Evolutionary conservation across 1,284 basidiomycete species (phyloP), one percentile per base, ranked within the genome.

Genomic region (Grifola frondosa): DNA sequence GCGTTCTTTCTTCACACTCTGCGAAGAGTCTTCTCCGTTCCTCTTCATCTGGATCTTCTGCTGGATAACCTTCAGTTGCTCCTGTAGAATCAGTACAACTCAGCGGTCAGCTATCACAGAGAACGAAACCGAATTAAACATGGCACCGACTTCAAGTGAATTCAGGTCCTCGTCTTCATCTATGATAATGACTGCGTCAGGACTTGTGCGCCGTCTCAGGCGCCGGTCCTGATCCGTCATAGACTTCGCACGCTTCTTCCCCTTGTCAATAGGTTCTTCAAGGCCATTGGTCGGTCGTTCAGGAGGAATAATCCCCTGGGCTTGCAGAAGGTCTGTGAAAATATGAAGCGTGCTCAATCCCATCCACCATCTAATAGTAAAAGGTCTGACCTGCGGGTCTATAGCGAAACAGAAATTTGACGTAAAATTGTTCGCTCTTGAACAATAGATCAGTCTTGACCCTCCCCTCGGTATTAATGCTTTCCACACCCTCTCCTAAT

Each of bases 241-340:
- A n/a, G n/a, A n/a, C n/a, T n/a, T n/a, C n/a, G n/a, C n/a, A n/a
- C n/a, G n/a, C n/a, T n/a, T n/a, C n/a, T n/a, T n/a, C n/a, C n/a
- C n/a, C n/a, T n/a, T n/a, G n/a, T n/a, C n/a, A n/a, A n/a, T n/a
- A n/a, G n/a, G n/a, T 19, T 21, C 8, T 19, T 5, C 12, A 13
- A 34, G 33, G 2, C 6, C 20, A n/a, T n/a, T 6, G 8, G 9
- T 16, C 19, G 19, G 11, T 6, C 16, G 11, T 6, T 16, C 13
- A 3, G 25, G 6, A 15, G 45, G 42, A 36, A 53, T 46, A 15
- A 50, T 41, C 4, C 42, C 51, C 15, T 48, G 39, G 5, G 51
- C 51, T 35, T 50, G 42, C 3, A 53, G 38, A 24, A 48, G 35
- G 3, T 30, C 51, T 53, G 30, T 20, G 16, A 17, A 24, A 40